Evolutionary conservation across 2,329 filamentous ascomycete species (phyloP), one percentile per base, ranked within the genome.

Genomic region (Ophiostoma sp.): DNA sequence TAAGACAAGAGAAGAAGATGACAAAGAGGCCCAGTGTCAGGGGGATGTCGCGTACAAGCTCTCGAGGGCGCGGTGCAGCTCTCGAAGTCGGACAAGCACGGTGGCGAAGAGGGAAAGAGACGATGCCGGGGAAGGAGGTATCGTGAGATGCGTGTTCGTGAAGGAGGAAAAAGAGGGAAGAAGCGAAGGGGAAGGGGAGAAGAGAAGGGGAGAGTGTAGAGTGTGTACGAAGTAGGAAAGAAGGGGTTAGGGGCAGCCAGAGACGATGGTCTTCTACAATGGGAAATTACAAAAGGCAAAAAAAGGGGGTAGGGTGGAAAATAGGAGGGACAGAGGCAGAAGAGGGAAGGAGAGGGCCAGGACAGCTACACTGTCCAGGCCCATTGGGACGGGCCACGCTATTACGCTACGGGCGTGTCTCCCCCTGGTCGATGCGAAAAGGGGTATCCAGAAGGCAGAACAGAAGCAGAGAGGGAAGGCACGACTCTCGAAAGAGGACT

Each of bases 271-370:
- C 67, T 71, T 72, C 71, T 73, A 69, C 66, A 72, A 74, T 48
- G 72, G 73, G 73, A 74, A 74, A 74, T 74, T 74, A 71, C 72
- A 71, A 69, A 71, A 60, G 67, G 57, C 20, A 65, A 68, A 72
- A 71, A 74, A 73, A 72, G 62, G 72, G 72, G 72, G 71, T 64
- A 70, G 33, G 52, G 72, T 71, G 73, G 68, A 68, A 71, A 73
- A 69, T 48, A 57, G 66, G 60, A 67, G 68, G 44, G 27, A 33
- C 57, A 48, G 35, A 68, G 10, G 36, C 31, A 67, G 68, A 57
- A 48, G 39, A 64, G 66, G 57, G 69, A 67, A 48, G 68, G 60
- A 67, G 41, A 23, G 65, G 27, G 31, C 36, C 54, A 67, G 48
- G 15, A 8, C 62, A 57, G 52, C 5, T 31, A 31, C 52, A 11